Evolutionary conservation across 73 alveolate species (phyloP), one percentile per base, ranked within the genome.

Genomic region (Uronychia binucleata): DNA sequence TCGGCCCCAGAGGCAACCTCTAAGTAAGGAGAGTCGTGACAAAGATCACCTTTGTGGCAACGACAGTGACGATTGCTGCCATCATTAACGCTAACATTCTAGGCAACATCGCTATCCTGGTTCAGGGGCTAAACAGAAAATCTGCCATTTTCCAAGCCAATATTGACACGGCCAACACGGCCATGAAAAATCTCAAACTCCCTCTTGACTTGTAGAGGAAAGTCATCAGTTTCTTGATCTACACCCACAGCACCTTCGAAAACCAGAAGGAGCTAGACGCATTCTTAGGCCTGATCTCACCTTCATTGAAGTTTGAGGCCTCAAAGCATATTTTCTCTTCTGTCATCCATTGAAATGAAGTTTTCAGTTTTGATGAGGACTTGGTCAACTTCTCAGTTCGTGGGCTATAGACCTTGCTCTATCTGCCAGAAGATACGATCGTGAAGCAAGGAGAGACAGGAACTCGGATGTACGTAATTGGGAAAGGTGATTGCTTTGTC

Each of bases 371-470:
- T 57, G 60, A 85, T 29, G 76, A 85, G n/a, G 83, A 78, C 5
- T 1, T 79, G 31, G n/a, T 79, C 58, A 8, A 33, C 14, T 79
- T 85, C n/a, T n/a, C 59, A 8, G 46, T 58, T 31, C 25, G 60
- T 8, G 60, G 31, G 67, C 78, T 91, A 25, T n/a, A 58, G 0
- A 83, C 82, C 13, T 30, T n/a, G 30, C 58, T 84, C 57, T 59
- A 60, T 30, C 80, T 81, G n/a, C 94, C 90, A 31, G 96, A 88
- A 57, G 91, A 86, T 35, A 83, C 34, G 31, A 78, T 91, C 27
- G 77, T 91, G 1, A 79, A 74, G 58, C 83, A 92, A 81, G 96
- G 96, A 0, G 92, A 88, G 1, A 14, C 1, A 30, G 60, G 82
- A n/a, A 81, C 34, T 60, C 74, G 57, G n/a, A 33, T 87, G 86